A percentile compares a stretch with the other conserved stretches of the same genome.
These are phyloP conservation scores for Penicillium coprophilum DNA, from an alignment of 495 filamentous ascomycete genomes.

Conservation along the genomic window DNA sequence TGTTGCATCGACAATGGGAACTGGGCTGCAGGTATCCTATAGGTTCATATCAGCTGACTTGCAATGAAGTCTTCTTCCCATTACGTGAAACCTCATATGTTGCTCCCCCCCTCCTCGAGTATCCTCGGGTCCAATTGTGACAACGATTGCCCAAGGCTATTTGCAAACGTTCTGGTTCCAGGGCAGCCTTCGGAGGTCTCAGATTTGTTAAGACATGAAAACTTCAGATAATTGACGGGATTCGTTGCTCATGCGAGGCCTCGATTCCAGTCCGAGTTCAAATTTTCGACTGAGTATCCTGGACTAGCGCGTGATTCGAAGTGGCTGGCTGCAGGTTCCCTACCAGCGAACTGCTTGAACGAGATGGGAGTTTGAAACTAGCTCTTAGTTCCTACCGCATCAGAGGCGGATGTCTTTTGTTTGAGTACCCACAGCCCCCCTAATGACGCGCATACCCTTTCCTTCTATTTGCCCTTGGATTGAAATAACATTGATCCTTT, in stretches of 20 bases:
- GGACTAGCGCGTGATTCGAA: constrained; percentile 28
- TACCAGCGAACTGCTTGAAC: constrained; percentile 17
- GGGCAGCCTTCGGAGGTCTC: constrained; percentile 16
- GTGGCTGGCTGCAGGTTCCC: constrained; percentile 26
- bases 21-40: constrained; percentile 21
- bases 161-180: not conserved
- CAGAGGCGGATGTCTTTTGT: not conserved
- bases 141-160: constrained; percentile 1
- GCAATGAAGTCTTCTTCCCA: not conserved
- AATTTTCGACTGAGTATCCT: constrained; percentile 26
- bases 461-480: not conserved
- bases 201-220: constrained; percentile 11
- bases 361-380: not conserved
- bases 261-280: constrained; percentile 19
- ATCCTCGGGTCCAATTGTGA: constrained; percentile 8
- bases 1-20: constrained; percentile 20
- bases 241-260: constrained; percentile 17
- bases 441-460: constrained; percentile 2
- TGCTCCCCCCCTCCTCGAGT: not conserved
- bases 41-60: constrained; percentile 27
- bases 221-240: constrained; percentile 10
- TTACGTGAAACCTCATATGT: constrained; percentile 1
- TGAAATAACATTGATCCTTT: not conserved
- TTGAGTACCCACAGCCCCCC: not conserved
- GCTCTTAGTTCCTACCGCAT: not conserved